A percentile compares a stretch with the other conserved stretches of the same genome.
Conservation (phyloP, 2,329 filamentous ascomycete species). For the Colletotrichum navitas region DNA sequence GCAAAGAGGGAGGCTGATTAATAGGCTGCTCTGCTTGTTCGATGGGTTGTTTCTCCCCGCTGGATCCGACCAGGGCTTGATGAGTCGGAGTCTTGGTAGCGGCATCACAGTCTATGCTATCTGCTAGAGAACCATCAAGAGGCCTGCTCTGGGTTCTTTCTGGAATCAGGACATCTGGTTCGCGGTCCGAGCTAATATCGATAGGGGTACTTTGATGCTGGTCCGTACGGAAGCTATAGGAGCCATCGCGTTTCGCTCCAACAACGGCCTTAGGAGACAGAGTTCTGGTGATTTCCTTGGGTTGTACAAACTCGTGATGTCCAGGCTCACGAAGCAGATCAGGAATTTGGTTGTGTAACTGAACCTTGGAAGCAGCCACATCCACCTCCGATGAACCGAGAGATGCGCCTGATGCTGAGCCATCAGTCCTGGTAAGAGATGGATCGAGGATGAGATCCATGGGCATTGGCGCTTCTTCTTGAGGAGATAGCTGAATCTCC, state of each 20-base stretch:
- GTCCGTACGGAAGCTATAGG: background rate
- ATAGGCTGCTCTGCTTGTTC: background rate
- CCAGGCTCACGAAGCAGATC: background rate
- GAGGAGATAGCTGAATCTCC: constrained; percentile 26
- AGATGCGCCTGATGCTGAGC: background rate
- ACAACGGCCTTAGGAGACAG: constrained; percentile 4
- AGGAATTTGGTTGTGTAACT: background rate
- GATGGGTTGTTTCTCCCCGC: background rate
- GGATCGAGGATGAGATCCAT: constrained; percentile 31
- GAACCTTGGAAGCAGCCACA: background rate
- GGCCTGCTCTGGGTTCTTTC: background rate
- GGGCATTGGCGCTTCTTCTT: constrained; percentile 30
- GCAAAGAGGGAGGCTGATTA: background rate
- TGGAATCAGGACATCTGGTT: background rate
- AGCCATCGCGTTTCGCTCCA: background rate
- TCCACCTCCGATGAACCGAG: background rate
- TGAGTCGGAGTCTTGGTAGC: background rate
- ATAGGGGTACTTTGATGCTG: background rate
- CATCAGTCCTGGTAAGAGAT: constrained; percentile 7
- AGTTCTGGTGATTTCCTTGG: constrained; percentile 25
- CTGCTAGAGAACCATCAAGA: background rate
- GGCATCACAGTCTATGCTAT: background rate
- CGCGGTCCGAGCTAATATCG: background rate
- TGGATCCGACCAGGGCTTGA: background rate
- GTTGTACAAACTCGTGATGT: constrained; percentile 20